Evolutionary conservation across 2,329 filamentous ascomycete species (phyloP), one percentile per base, ranked within the genome.

Genomic region (Xylariaceae sp.): DNA sequence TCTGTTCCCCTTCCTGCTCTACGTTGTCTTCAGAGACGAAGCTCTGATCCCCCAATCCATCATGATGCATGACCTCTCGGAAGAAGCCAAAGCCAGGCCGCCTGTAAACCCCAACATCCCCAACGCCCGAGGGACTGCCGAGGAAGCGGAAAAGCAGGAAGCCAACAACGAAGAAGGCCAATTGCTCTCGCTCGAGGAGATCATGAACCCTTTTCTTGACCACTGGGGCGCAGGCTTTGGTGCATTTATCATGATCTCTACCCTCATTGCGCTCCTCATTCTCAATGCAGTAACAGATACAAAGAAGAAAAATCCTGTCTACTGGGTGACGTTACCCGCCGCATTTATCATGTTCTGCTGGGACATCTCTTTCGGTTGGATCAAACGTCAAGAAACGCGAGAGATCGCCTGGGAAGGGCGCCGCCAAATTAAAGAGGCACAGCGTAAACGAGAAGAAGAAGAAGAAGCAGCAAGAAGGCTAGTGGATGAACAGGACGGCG

Each of bases 41-140:
- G 57, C 64, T 2, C 68, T 85, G 7, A 79, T 86, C 5, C 82
- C 82, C 0, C 55, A 61, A 2, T 70, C 67, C 1, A 86, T 87
- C 47, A 65, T 75, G 44, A 80, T 84, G 67, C 77, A 84, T 44
- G 70, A 80, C 38, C 65, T 86, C 0, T 68, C 78, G 0, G 69
- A 73, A 5, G 74, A 76, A 35, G 64, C 63, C 5, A 72, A 60
- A 43, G 58, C 53, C 2, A 71, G 64, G 40, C 67, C 68, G 14
- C 80, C 81, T 0, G 69, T 83, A 5, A 86, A 86, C 34, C 81
- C 81, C 0, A 85, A 85, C 39, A 85, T 86, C 31, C 82, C 80
- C 0, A 61, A 77, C 36, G 73, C 75, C 1, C 64, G 75, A 40
- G 71, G 72, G n/a, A 64, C 56, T 2, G 63, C 66, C 0, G 69